phyloP scores from a whole-genome alignment of 495 filamentous ascomycete species.

The Hyaloscypha variabilis region DNA sequence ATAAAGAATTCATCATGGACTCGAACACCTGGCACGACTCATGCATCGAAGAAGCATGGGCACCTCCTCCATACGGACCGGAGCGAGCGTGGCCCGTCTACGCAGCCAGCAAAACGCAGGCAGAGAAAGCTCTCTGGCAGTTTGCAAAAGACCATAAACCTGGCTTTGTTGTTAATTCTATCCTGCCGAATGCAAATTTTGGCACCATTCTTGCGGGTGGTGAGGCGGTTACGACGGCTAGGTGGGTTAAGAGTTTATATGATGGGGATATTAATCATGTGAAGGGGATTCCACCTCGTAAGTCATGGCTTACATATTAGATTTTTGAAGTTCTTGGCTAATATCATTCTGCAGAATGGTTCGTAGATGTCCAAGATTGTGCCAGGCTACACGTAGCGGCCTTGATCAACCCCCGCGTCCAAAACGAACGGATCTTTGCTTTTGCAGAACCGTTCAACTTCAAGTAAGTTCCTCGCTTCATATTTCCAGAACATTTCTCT shows the following conservation, averaged over 20 bases:
- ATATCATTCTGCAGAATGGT: too few relatives aligned
- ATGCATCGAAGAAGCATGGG: conserved; percentile 43
- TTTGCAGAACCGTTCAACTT: too few relatives aligned
- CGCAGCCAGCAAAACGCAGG: conserved; percentile 47
- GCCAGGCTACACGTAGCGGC: too few relatives aligned
- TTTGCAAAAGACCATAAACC: conserved; percentile 6
- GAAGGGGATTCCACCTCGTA: background rate
- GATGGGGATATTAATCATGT: background rate
- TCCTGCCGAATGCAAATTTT: background rate
- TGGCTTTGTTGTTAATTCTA: background rate
- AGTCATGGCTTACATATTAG: too few relatives aligned
- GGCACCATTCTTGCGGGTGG: background rate
- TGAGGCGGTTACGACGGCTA: background rate
- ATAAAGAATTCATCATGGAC: conserved; percentile 28
- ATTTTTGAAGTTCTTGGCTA: too few relatives aligned
- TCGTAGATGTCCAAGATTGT: too few relatives aligned
- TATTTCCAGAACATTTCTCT: too few relatives aligned
- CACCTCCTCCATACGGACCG: conserved; percentile 35
- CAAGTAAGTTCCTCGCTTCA: too few relatives aligned
- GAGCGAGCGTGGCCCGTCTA: conserved; percentile 45
- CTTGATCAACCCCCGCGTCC: too few relatives aligned
- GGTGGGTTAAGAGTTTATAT: background rate
- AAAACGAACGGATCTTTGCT: too few relatives aligned
- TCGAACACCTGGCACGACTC: conserved; percentile 50
- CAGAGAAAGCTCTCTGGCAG: conserved; percentile 13